These are phyloP conservation scores for Leccinum rimulosum DNA, from an alignment of 768 basidiomycete species.

Conservation along the genomic window DNA sequence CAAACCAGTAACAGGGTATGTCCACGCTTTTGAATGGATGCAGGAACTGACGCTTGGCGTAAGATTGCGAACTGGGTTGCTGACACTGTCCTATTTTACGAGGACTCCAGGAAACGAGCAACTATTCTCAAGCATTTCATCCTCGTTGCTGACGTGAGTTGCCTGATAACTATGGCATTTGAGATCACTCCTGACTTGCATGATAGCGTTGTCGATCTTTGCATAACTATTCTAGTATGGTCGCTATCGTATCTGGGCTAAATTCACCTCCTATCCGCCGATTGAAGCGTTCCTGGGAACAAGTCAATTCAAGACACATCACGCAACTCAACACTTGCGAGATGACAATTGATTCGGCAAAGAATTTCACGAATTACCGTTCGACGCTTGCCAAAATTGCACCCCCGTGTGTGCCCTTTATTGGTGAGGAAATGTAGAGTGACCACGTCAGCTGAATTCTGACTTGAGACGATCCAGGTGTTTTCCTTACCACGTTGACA, in stretches of 20 bases:
- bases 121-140: constrained; percentile 87
- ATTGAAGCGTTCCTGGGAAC: constrained; percentile 91
- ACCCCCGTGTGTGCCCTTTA: constrained; percentile 95
- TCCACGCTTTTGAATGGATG: background rate
- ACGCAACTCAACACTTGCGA: constrained; percentile 76
- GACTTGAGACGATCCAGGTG: constrained; percentile 49
- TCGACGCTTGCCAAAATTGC: constrained; percentile 77
- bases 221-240: constrained; percentile 97
- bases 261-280: constrained; percentile 92
- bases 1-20: constrained; percentile 82
- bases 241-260: constrained; percentile 90
- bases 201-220: constrained; percentile 79
- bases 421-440: constrained; percentile 54
- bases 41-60: constrained; percentile 1
- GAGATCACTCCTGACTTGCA: background rate
- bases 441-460: background rate
- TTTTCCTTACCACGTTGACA: constrained; percentile 94
- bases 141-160: constrained; percentile 81
- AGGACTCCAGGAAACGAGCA: constrained; percentile 83
- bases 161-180: background rate
- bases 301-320: constrained; percentile 73
- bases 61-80: constrained; percentile 95
- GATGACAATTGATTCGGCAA: constrained; percentile 87
- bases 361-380: constrained; percentile 93
- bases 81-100: constrained; percentile 73